These are phyloP conservation scores for Pythium graminicola DNA, from an alignment of 352 stramenopile species.

Conservation along the genomic window DNA sequence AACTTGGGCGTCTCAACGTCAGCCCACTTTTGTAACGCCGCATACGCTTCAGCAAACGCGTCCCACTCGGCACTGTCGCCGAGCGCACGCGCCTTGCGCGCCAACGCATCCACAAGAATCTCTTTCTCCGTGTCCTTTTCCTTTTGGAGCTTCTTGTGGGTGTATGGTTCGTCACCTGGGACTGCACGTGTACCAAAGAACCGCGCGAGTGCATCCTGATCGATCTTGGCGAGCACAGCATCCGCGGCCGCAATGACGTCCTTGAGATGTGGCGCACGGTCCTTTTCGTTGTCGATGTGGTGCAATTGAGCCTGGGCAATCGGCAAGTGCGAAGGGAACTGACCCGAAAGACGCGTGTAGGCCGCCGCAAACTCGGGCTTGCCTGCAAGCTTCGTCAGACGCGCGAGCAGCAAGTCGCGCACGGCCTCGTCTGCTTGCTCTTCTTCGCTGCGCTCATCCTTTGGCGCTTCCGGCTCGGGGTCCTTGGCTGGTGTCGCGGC, in stretches of 20 bases:
- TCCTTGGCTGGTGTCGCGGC: conserved; percentile 50
- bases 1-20: conserved; percentile 54
- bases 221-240: conserved; percentile 48
- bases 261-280: conserved; percentile 33
- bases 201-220: conserved; percentile 55
- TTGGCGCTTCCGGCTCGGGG: conserved; percentile 52
- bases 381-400: conserved; percentile 58
- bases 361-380: conserved; percentile 56
- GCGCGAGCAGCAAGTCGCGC: conserved; percentile 58
- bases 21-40: conserved; percentile 65
- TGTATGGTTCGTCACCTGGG: conserved; percentile 37
- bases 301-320: conserved; percentile 64
- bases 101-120: conserved; percentile 63
- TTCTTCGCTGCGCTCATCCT: conserved; percentile 64
- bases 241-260: conserved; percentile 54
- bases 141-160: conserved; percentile 67
- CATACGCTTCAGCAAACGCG: conserved; percentile 43
- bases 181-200: conserved; percentile 70
- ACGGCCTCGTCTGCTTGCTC: conserved; percentile 64
- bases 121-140: conserved; percentile 64
- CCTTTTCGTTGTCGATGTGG: conserved; percentile 60
- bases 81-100: conserved; percentile 63
- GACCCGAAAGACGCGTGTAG: conserved; percentile 39
- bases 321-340: conserved; percentile 56
- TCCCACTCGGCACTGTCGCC: conserved; percentile 50